phyloP scores from a whole-genome alignment of 225 moss, liverwort and hornwort genomes.

The Antitrichia curtipendula region DNA sequence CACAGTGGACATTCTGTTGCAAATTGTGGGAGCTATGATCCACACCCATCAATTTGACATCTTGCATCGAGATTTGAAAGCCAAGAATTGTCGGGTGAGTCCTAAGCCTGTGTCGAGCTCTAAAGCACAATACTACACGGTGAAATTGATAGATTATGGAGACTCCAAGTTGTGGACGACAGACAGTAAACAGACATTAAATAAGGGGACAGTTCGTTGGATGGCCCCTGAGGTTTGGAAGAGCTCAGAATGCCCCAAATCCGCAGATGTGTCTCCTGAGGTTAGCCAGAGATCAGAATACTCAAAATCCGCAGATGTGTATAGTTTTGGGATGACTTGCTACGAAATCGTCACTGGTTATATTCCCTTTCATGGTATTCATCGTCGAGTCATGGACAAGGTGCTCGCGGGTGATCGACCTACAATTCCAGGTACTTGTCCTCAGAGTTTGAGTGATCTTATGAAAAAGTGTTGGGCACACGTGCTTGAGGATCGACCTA shows the following conservation, averaged over 20 bases:
- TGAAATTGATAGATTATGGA: background rate
- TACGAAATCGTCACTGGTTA: background rate
- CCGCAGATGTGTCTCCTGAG: background rate
- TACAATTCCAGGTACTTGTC: background rate
- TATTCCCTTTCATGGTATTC: background rate
- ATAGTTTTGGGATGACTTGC: background rate
- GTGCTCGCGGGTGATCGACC: background rate
- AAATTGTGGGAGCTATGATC: background rate
- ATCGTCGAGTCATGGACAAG: background rate
- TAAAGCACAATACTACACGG: background rate
- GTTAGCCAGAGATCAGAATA: background rate
- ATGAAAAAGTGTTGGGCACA: background rate
- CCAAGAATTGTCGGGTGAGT: background rate
- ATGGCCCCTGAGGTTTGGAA: background rate
- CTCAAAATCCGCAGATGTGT: background rate
- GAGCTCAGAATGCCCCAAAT: background rate
- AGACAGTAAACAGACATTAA: background rate
- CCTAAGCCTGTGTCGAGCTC: background rate
- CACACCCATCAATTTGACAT: background rate
- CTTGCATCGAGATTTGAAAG: background rate
- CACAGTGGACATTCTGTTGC: background rate
- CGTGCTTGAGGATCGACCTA: rapidly evolving
- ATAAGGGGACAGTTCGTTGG: background rate
- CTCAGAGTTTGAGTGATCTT: background rate
- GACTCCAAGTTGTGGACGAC: background rate